phyloP scores from a whole-genome alignment of 176 grass and related monocot genomes.

The Bromus sterilis region DNA sequence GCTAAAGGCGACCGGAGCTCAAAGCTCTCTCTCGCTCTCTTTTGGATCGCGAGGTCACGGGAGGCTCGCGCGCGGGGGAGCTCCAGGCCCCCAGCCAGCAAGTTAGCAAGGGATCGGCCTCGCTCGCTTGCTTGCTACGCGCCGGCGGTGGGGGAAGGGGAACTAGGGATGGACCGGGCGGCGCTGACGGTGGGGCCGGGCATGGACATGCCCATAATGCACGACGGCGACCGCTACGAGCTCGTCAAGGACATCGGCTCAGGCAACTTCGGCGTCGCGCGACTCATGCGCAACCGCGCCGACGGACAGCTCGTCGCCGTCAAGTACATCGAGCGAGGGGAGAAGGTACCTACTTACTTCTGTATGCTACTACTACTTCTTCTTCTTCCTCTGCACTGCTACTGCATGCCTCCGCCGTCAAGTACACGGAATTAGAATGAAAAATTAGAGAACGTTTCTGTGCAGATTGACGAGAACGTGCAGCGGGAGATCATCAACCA shows the following conservation, averaged over 20 bases:
- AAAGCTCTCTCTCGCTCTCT: not conserved
- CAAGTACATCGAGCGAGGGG: constrained; percentile 85
- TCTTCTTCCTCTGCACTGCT: not conserved
- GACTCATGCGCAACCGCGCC: constrained; percentile 70
- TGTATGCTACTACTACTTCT: no score
- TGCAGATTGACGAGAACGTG: constrained; percentile 98
- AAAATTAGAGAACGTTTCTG: not conserved
- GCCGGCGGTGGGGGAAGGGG: not conserved
- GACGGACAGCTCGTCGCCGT: constrained; percentile 75
- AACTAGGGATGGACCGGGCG: constrained; percentile 50
- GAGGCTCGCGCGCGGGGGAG: not conserved
- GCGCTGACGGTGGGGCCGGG: constrained; percentile 69
- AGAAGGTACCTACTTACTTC: constrained; percentile 27
- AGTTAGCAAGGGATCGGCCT: no score
- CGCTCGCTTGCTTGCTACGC: not conserved
- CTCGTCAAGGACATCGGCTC: constrained; percentile 79
- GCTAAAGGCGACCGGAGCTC: not conserved
- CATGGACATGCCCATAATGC: constrained; percentile 96
- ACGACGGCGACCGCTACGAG: constrained; percentile 89
- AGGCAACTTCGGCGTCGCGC: constrained; percentile 78
- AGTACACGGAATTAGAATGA: not conserved
- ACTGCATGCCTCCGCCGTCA: no score
- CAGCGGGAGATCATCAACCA: constrained; percentile 98
- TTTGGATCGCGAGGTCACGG: constrained; percentile 19
- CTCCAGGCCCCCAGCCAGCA: no score